Percentiles rank a stretch among this genome's conserved stretches.
phyloP scores from a whole-genome alignment of 805 yeast species.

The Dipodascopsis uninucleata region DNA sequence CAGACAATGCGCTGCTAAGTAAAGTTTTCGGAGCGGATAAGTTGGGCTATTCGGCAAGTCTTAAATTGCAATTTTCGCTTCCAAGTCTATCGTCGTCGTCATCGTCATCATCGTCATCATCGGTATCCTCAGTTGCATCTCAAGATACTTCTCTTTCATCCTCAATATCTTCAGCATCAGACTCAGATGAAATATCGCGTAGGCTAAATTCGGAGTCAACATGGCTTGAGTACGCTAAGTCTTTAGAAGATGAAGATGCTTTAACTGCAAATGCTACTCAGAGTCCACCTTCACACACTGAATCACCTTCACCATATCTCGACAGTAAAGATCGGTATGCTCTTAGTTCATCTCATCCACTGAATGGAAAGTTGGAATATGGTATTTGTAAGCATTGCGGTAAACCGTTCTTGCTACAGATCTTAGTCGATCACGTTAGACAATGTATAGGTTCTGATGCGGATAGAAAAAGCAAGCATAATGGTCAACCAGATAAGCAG shows the following conservation, averaged over 20 bases:
- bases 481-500: background rate
- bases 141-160: slow-evolving; percentile 13
- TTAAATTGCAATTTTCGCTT: background rate
- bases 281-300: slow-evolving; percentile 5
- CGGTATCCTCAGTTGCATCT: slow-evolving; percentile 14
- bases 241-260: slow-evolving; percentile 10
- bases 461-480: slow-evolving; percentile 3
- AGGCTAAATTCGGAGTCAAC: slow-evolving; percentile 2
- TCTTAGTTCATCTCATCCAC: slow-evolving; percentile 35
- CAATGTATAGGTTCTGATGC: slow-evolving; percentile 35
- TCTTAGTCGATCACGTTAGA: slow-evolving; percentile 41
- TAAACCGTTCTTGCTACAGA: slow-evolving; percentile 43
- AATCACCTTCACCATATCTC: slow-evolving; percentile 22
- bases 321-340: slow-evolving; percentile 17
- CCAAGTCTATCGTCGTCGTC: slow-evolving; percentile 5
- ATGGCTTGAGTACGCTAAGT: slow-evolving; percentile 24
- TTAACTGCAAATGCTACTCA: slow-evolving; percentile 2
- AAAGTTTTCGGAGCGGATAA: slow-evolving; percentile 17
- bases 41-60: slow-evolving; percentile 1
- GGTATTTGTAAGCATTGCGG: slow-evolving; percentile 48
- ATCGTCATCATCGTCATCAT: slow-evolving; percentile 12
- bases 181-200: too few species aligned
- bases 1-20: slow-evolving; percentile 14
- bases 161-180: slow-evolving; percentile 6
- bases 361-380: slow-evolving; percentile 42